phyloP scores from a whole-genome alignment of 2,329 filamentous ascomycete genomes.

The Fonsecaea monophora region DNA sequence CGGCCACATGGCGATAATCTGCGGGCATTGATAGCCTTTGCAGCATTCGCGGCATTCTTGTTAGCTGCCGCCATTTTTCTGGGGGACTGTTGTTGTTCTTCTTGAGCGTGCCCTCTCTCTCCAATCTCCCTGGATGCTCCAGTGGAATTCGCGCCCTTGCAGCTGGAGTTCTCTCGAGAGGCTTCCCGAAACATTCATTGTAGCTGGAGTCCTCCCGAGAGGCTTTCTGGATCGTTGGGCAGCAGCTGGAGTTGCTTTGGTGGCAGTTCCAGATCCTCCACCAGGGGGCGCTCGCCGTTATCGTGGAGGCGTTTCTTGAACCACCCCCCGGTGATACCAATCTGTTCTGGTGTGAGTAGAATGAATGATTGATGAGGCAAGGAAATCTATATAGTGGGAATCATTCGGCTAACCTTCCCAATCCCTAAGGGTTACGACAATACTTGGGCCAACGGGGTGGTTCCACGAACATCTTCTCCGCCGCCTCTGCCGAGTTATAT shows the following conservation, averaged over 20 bases:
- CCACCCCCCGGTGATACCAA: conserved; percentile 88
- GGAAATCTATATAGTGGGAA: too few species aligned
- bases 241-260: conserved; percentile 67
- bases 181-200: too few species aligned
- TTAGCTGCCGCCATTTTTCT: conserved; percentile 48
- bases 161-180: conserved; percentile 60
- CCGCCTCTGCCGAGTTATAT: conserved; percentile 21
- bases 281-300: conserved; percentile 78
- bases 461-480: conserved; percentile 60
- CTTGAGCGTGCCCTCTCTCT: conserved; percentile 44
- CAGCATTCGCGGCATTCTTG: conserved; percentile 21
- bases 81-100: conserved; percentile 47
- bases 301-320: conserved; percentile 88
- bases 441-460: conserved; percentile 73
- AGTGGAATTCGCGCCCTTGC: conserved; percentile 52
- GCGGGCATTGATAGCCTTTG: conserved; percentile 14
- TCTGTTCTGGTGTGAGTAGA: conserved; percentile 60
- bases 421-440: conserved; percentile 68
- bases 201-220: too few species aligned
- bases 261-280: conserved; percentile 94
- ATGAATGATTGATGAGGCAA: too few species aligned
- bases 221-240: too few species aligned
- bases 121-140: too few species aligned
- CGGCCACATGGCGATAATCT: too few species aligned
- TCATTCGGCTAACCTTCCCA: conserved; percentile 67